Evolutionary conservation across 495 filamentous ascomycete genomes (phyloP), one percentile per base, ranked within the genome.

Genomic region (Niebla homalea): DNA sequence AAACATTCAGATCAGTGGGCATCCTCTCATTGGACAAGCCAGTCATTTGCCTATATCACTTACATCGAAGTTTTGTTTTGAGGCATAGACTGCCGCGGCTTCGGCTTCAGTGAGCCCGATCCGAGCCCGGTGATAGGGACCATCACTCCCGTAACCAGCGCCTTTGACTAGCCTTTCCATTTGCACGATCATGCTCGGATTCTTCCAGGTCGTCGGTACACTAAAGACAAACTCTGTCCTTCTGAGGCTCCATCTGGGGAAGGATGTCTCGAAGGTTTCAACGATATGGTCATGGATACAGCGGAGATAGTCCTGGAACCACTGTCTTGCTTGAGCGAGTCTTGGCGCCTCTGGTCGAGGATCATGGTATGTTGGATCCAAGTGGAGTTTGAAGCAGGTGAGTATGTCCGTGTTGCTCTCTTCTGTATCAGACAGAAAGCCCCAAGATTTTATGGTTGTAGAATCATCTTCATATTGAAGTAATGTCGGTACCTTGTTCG

Each of bases 71-170:
- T 62, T 54, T 36, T 68, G 67, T 19, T 67, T 70, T 5, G 67
- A 68, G 0, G 71, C 67, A 57, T 75, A 71, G 0, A 82, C 78
- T 12, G 81, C 81, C 6, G 80, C 80, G 4, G 80, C 80, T 60
- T 84, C 80, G 4, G 80, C 78, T 58, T 85, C 81, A 0, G 81
- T 85, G 15, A 84, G 60, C n/a, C 77, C 76, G 38, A 85, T 77
- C n/a, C 54, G 59, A 1, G 72, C 73, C 5, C 60, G 63, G 59
- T 81, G 75, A 16, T 60, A 60, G 0, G 50, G 46, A 2, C 65
- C 64, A 36, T 70, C 68, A 4, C 54, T 54, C 7, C 72, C 72
- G 19, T 76, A 77, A 3, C 80, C 76, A 4, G 76, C 75, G 4
- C 60, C 54, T 18, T 62, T 45, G 20, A 81, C 69, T 21, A 78